Evolutionary conservation across 1,139 yeast species (phyloP).

Genomic region (Lodderomyces metapsilosis): DNA sequence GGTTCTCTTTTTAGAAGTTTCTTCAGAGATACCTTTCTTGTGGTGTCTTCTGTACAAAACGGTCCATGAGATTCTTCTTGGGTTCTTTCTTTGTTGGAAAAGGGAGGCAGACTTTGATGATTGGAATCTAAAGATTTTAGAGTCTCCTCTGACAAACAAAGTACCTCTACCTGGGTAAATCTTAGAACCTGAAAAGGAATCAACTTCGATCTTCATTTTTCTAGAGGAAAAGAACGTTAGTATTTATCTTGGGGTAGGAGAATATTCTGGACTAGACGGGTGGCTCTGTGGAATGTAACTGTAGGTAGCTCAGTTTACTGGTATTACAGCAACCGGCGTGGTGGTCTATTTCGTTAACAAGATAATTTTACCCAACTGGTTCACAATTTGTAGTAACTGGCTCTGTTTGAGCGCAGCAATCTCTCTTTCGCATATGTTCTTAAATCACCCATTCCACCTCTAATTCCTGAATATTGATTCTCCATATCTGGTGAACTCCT

Average conservation of each 20-base stretch:
- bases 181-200: conserved; percentile 98
- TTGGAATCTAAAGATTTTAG: conserved; percentile 99
- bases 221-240: conserved; percentile 11
- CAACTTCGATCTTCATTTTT: conserved; percentile 98
- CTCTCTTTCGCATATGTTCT: not conserved
- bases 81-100: conserved; percentile 99
- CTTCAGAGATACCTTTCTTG: conserved; percentile 99
- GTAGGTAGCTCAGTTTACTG: too few relatives aligned
- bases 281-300: too few relatives aligned
- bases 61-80: conserved; percentile 99
- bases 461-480: not conserved
- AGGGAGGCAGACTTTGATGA: conserved; percentile 96
- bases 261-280: not conserved
- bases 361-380: too few relatives aligned
- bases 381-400: too few relatives aligned
- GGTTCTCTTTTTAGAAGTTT: conserved; percentile 93
- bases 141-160: conserved; percentile 99
- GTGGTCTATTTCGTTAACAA: too few relatives aligned
- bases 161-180: conserved; percentile 99
- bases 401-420: too few relatives aligned
- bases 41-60: conserved; percentile 99
- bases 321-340: too few relatives aligned
- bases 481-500: not conserved
- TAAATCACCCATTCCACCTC: too few relatives aligned
- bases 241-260: conserved; percentile 5